phyloP scores from a whole-genome alignment of 2,329 filamentous ascomycete genomes.

The Fusarium pseudonygamai region DNA sequence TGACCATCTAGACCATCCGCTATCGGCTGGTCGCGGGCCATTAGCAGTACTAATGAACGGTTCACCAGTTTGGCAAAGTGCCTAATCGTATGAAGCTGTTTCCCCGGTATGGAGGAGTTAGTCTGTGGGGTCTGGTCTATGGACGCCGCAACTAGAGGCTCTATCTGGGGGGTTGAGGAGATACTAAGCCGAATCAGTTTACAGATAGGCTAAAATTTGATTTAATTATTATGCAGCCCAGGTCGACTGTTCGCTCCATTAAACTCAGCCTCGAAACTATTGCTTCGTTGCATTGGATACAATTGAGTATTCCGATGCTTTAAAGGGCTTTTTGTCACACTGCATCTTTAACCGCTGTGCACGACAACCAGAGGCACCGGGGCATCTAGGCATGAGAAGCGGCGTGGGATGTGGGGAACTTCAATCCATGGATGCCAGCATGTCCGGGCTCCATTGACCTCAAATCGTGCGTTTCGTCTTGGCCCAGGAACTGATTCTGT shows the following conservation, averaged over 20 bases:
- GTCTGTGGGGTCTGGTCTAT: slow-evolving; percentile 37
- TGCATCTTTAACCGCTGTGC: slow-evolving; percentile 19
- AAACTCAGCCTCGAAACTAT: neutral
- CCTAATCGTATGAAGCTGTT: slow-evolving; percentile 18
- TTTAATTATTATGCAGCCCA: neutral
- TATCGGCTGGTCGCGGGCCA: slow-evolving; percentile 7
- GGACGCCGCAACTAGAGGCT: slow-evolving; percentile 9
- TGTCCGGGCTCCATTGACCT: slow-evolving; percentile 30
- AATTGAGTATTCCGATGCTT: neutral
- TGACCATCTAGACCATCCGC: neutral
- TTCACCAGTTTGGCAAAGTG: slow-evolving; percentile 2
- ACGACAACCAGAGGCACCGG: neutral
- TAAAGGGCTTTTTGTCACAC: slow-evolving; percentile 5
- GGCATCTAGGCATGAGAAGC: slow-evolving; percentile 8
- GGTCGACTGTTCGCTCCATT: neutral
- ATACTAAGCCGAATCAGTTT: slow-evolving; percentile 35
- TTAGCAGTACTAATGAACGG: neutral
- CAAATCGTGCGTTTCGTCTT: slow-evolving; percentile 30
- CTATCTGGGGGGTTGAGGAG: slow-evolving; percentile 9
- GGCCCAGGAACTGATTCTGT: slow-evolving; percentile 26
- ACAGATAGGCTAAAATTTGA: neutral
- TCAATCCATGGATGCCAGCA: slow-evolving; percentile 6
- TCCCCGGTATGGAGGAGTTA: slow-evolving; percentile 17
- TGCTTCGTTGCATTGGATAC: neutral
- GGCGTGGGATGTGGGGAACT: slow-evolving; percentile 32